Conservation (phyloP, 257 asterid genomes). For the Fraxinus excelsior region DNA sequence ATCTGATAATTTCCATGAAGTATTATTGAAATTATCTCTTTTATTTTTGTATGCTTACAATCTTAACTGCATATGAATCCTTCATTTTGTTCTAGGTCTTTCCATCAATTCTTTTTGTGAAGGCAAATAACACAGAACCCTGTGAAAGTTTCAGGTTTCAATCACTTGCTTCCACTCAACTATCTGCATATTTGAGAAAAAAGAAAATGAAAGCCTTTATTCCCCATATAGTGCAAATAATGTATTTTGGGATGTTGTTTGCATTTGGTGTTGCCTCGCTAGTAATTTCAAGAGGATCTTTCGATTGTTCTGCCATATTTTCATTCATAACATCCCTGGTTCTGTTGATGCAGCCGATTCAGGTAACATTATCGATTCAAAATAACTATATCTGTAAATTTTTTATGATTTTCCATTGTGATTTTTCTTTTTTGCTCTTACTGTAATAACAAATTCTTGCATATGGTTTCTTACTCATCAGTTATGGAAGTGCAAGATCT, state of each 20-base stretch:
- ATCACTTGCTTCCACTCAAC: constrained; percentile 70
- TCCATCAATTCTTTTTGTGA: constrained; percentile 83
- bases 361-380: constrained; percentile 45
- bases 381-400: background rate
- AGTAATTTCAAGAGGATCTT: constrained; percentile 61
- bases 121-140: constrained; percentile 81
- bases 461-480: background rate
- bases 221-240: constrained; percentile 75
- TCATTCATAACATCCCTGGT: constrained; percentile 79
- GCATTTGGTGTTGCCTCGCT: constrained; percentile 57
- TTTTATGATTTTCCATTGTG: background rate
- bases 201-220: constrained; percentile 83
- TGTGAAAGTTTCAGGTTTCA: constrained; percentile 72
- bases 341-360: constrained; percentile 84
- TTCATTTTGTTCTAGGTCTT: constrained; percentile 56
- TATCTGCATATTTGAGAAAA: constrained; percentile 58
- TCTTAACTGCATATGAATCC: constrained; percentile 8
- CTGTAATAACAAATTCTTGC: background rate
- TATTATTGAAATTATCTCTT: constrained; percentile 17
- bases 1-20: background rate
- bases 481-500: background rate
- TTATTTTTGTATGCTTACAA: constrained; percentile 5
- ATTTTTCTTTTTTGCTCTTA: background rate
- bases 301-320: constrained; percentile 52
- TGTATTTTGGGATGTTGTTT: constrained; percentile 64